Evolutionary conservation across 2,329 filamentous ascomycete genomes (phyloP).

Genomic region (Fusarium sp.): DNA sequence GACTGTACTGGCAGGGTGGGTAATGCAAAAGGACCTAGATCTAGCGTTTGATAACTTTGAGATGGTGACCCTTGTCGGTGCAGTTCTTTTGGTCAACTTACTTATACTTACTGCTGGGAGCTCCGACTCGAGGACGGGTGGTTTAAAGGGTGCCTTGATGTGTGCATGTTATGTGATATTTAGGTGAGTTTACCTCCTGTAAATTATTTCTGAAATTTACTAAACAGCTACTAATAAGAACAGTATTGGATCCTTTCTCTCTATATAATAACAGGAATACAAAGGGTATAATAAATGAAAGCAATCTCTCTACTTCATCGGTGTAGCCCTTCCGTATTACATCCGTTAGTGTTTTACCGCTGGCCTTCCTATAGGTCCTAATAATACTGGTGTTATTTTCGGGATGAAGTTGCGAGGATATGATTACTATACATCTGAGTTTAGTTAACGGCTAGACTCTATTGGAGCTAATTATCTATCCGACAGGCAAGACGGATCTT

Average conservation of each 20-base stretch:
- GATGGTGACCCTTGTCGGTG: slow-evolving; percentile 77
- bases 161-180: slow-evolving; percentile 67
- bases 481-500: no score
- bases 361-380: not conserved
- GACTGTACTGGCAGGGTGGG: slow-evolving; percentile 72
- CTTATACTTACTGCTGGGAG: slow-evolving; percentile 77
- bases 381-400: not conserved
- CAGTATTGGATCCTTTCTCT: not conserved
- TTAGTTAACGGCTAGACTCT: no score
- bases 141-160: slow-evolving; percentile 66
- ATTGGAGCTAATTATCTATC: no score
- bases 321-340: not conserved
- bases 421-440: not conserved
- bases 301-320: rapidly evolving
- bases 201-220: rapidly evolving
- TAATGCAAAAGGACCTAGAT: slow-evolving; percentile 65
- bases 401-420: not conserved
- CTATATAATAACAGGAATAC: not conserved
- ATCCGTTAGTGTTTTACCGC: rapidly evolving
- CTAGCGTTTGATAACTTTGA: slow-evolving; percentile 81
- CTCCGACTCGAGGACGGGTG: slow-evolving; percentile 67
- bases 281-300: not conserved
- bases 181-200: slow-evolving; percentile 39
- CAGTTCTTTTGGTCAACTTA: slow-evolving; percentile 78
- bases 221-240: not conserved